Evolutionary conservation across 805 yeast genomes (phyloP), one percentile per base, ranked within the genome.

Genomic region (Metschnikowia vanudenii): DNA sequence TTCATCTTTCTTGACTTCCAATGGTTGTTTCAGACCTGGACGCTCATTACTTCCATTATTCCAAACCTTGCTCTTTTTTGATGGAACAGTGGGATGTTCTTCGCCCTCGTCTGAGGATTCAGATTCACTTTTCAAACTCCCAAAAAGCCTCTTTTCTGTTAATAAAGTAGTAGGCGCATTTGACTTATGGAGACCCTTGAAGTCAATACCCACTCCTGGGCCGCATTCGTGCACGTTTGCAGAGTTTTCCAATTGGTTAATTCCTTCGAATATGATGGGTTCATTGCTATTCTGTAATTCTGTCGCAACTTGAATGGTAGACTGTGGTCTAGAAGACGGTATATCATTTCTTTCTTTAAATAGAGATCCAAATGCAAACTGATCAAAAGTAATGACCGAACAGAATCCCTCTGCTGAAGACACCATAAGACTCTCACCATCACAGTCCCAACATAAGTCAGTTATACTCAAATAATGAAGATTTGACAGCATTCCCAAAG

Each of bases 351-450:
- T 20, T 17, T 36, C 32, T 26, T 35, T 14, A 39, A 65, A 65
- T 1, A 57, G n/a, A 54, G 63, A 70, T 1, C 96, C 96, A 29
- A 88, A 71, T 11, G 80, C 72, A 2, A 67, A 75, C 1, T 67
- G 63, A 4, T 76, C 76, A 39, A 89, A 78, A 6, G 70, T 64
- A 1, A 91, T 63, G 37, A 76, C 76, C 1, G 96, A 85, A 53
- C 97, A 85, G 62, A 90, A 92, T 16, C 98, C 98, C 63, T 94
- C 99, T 0, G 96, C 86, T 0, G 97, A 87, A 6, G 96, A 82
- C 19, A 87, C 73, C 55, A 92, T 71, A 14, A 94, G 64, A 12
- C 78, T 68, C 13, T 66, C 64, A 0, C 98, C 99, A 63, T 88
- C 90, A 4, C 68, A 65, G 18, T 87, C 76, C 99, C 99, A 94